Base-by-base conservation (phyloP, 2,329 filamentous ascomycete species). In the Hypoxylon sp. region DNA sequence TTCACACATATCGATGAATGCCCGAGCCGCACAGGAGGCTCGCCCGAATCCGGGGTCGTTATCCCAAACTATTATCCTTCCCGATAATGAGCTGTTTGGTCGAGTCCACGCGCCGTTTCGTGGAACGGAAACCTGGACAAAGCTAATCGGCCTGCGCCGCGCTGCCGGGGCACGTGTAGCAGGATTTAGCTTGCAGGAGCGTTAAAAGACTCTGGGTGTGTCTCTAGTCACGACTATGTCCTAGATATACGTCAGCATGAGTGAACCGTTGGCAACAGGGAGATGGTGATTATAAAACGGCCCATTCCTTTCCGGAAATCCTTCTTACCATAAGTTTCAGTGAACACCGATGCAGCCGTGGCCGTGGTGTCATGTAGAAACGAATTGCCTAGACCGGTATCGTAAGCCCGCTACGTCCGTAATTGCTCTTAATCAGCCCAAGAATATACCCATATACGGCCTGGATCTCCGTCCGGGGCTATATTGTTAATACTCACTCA, bases 161-260 rank as follows among this genome's bases (percentile, higher is more conserved):
- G 10, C 7, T 35, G 31, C 35, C 27, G 30, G 35, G 42, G 40
- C 54, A 60, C 40, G 44, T 57, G 22, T 37, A 11, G 20, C 57
- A 68, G 59, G 46, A 64, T 66, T 48, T 11, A 53, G 50, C 46
- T 30, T 46, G 55, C 57, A 58, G 51, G 35, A 55, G 22, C 2
- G 31, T 44, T 49, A 6, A 11, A 42, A n/a, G 37, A 49, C 53
- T 65, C 50, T 17, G 17, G n/a, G 51, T 30, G 58, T 51, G 33
- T 54, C 42, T 33, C 49, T 59, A 60, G 20, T 33, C 30, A 56
- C 50, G 25, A 17, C 14, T 55, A 46, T 25, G 11, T 31, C 25
- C 27, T 46, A 25, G 13, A n/a, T 10, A 33, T 37, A 60, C 25
- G 57, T 68, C 49, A 67, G 68, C 60, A 59, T 30, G n/a, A 25